Evolutionary conservation across 805 yeast species (phyloP), one percentile per base, ranked within the genome.

Genomic region (Lipomyces yamadae): DNA sequence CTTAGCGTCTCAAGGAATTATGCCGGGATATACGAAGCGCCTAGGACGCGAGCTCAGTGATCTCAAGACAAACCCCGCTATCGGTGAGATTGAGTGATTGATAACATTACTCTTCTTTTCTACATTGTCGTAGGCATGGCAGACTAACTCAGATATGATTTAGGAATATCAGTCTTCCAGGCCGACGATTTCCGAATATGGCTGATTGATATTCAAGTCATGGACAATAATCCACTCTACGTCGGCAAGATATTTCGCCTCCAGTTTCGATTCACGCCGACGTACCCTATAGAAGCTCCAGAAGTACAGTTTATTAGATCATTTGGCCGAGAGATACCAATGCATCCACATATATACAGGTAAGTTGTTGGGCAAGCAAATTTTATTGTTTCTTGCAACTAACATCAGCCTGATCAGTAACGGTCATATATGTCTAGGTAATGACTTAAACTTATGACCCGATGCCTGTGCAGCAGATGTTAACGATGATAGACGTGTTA

Each of bases 301-400:
- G 82, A 81, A 63, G 88, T 85, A 1, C 79, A 82, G 66, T 88
- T 88, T 73, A 73, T 84, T n/a, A 70, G 63, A 2, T 66, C 74
- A 1, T 54, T 29, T 1, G 67, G 65, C 1, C 72, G 73, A 4
- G 70, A 74, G 37, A 82, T 89, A 2, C 94, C 94, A 0, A 72
- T 88, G 2, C 92, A 89, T 73, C 94, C 94, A 0, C 94, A 89
- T 73, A 81, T 89, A 2, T 89, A 89, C 73, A 83, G 88, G 70
- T 67, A 33, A 1, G 54, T n/a, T 29, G 33, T 42, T 10, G 5
- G 29, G 3, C 13, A 56, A 7, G n/a, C 8, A 39, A 11, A n/a
- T 18, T 24, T 18, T 13, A 15, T 37, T 13, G 32, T 11, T 15
- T 4, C 13, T 10, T 42, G n/a, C 6, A 32, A n/a, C 52, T 15